phyloP scores from a whole-genome alignment of 2,329 filamentous ascomycete genomes.

The Zarea fungicola region DNA sequence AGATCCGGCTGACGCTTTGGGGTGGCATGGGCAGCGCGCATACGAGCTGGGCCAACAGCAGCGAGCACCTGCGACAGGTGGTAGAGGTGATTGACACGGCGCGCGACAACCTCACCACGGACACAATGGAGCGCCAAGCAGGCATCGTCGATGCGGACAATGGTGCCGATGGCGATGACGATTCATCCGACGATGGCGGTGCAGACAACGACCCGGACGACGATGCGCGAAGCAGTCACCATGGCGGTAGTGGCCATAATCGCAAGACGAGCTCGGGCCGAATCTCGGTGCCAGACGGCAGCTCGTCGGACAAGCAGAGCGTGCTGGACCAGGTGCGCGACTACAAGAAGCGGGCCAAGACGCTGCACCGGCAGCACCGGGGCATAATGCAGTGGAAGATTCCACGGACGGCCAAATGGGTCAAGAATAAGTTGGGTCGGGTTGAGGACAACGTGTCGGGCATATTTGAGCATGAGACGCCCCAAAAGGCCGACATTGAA shows the following conservation, averaged over 20 bases:
- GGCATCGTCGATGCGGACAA: conserved; percentile 30
- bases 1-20: conserved; percentile 33
- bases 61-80: conserved; percentile 30
- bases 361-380: conserved; percentile 59
- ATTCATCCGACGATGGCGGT: conserved; percentile 19
- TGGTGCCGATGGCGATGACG: conserved; percentile 24
- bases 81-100: conserved; percentile 44
- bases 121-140: conserved; percentile 29
- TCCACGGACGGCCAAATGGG: conserved; percentile 44
- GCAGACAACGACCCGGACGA: conserved; percentile 10
- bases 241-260: not conserved
- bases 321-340: conserved; percentile 49
- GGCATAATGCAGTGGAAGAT: conserved; percentile 68
- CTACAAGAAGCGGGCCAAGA: conserved; percentile 53
- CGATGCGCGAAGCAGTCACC: conserved; percentile 8
- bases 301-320: conserved; percentile 37
- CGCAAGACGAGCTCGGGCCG: conserved; percentile 16
- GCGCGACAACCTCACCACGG: conserved; percentile 28
- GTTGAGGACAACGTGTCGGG: conserved; percentile 54
- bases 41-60: conserved; percentile 30
- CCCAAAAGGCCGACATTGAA: conserved; percentile 57
- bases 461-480: conserved; percentile 49
- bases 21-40: conserved; percentile 33
- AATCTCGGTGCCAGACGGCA: conserved; percentile 29
- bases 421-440: conserved; percentile 48